Percentiles rank a stretch among this genome's conserved stretches.
These are phyloP conservation scores for Artomyces pyxidatus DNA, from an alignment of 768 basidiomycete genomes.

Conservation along the genomic window DNA sequence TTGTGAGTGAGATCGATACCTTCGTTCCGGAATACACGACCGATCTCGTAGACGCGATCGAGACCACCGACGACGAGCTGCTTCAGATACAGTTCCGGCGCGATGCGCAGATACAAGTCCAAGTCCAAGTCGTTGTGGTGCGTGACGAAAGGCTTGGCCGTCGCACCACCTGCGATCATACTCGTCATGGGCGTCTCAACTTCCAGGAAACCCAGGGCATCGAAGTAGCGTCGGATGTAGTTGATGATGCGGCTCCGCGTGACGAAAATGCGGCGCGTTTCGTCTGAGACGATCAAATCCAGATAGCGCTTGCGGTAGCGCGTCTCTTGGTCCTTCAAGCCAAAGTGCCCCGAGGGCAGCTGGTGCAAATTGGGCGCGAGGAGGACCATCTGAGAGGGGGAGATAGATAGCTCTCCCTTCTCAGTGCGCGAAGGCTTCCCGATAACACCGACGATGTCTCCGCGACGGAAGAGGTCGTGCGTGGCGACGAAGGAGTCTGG, in stretches of 20 bases:
- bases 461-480: slow-evolving; percentile 87
- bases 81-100: slow-evolving; percentile 97
- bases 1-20: slow-evolving; percentile 99
- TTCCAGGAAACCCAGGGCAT: slow-evolving; percentile 90
- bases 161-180: slow-evolving; percentile 93
- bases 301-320: slow-evolving; percentile 98
- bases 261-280: slow-evolving; percentile 85
- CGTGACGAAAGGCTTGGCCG: slow-evolving; percentile 97
- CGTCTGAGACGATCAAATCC: slow-evolving; percentile 91
- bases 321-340: slow-evolving; percentile 95
- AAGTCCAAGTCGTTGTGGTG: slow-evolving; percentile 98
- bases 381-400: slow-evolving; percentile 71
- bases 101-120: slow-evolving; percentile 94
- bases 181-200: slow-evolving; percentile 99
- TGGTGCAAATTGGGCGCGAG: slow-evolving; percentile 96
- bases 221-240: slow-evolving; percentile 87
- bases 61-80: slow-evolving; percentile 94
- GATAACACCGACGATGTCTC: slow-evolving; percentile 91
- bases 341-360: slow-evolving; percentile 86
- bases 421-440: slow-evolving; percentile 89
- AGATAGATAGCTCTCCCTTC: slow-evolving; percentile 91
- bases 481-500: slow-evolving; percentile 56
- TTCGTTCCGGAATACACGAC: slow-evolving; percentile 96
- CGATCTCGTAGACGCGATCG: slow-evolving; percentile 97
- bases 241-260: slow-evolving; percentile 86